These are phyloP conservation scores for Sarocladiaceae sp. DNA, from an alignment of 2,329 filamentous ascomycete species.

Conservation along the genomic window DNA sequence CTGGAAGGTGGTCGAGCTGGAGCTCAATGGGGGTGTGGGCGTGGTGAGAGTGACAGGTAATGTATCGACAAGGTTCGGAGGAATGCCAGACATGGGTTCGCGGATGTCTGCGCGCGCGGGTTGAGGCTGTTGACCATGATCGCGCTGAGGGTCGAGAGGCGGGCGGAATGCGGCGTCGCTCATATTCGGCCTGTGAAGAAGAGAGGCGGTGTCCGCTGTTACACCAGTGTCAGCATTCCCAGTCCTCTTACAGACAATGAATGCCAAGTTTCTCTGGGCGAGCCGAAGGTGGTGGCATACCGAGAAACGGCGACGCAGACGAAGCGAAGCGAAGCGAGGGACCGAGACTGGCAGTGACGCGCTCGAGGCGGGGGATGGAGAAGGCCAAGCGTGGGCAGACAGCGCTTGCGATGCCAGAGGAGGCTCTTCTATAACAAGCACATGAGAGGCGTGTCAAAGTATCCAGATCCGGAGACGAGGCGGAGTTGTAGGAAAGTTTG, in stretches of 20 bases:
- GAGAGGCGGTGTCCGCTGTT: not conserved
- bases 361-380: not conserved
- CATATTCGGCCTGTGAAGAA: conserved; percentile 5
- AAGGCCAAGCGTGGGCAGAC: too few species aligned
- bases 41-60: conserved; percentile 2
- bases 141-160: not conserved
- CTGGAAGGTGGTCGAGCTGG: conserved; percentile 7
- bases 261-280: too few species aligned
- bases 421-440: conserved; percentile 29
- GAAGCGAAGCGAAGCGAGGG: too few species aligned
- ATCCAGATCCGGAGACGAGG: too few species aligned
- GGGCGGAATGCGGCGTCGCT: conserved; percentile 3
- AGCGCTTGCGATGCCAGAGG: conserved; percentile 11
- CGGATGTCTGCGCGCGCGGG: not conserved
- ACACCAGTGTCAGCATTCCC: not conserved
- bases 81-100: not conserved
- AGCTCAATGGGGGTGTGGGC: conserved; percentile 1
- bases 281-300: too few species aligned
- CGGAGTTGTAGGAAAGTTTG: too few species aligned
- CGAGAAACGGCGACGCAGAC: too few species aligned
- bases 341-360: not conserved
- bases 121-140: not conserved
- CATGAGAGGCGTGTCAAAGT: conserved; percentile 22
- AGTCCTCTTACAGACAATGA: not conserved
- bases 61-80: not conserved